Conservation (phyloP, 2,329 filamentous ascomycete species). For the Phyllosticta ampelicida region DNA sequence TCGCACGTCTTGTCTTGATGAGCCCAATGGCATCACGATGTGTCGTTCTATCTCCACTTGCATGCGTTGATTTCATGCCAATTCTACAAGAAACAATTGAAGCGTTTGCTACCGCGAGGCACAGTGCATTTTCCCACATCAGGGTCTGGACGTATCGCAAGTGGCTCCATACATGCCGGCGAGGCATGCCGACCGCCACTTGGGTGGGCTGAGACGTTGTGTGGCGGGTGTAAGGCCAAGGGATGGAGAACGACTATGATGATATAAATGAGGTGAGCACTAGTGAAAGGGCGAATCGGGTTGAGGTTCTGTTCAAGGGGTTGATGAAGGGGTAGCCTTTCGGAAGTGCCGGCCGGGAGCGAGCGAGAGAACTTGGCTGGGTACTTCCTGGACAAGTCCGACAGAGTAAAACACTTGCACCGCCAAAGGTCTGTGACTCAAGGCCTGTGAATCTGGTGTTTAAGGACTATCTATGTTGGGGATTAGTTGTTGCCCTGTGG, state of each 20-base stretch:
- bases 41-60: background rate
- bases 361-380: background rate
- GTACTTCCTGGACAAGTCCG: background rate
- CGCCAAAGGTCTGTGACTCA: background rate
- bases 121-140: background rate
- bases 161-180: background rate
- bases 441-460: background rate
- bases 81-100: background rate
- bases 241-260: background rate
- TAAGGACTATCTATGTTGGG: background rate
- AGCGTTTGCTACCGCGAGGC: background rate
- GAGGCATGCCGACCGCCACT: background rate
- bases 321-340: background rate
- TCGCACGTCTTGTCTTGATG: too few species aligned
- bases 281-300: background rate
- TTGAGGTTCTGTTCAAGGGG: background rate
- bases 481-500: background rate
- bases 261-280: background rate
- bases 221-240: background rate
- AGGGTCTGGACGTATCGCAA: background rate
- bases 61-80: background rate
- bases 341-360: background rate
- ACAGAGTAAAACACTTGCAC: background rate
- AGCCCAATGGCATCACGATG: too few species aligned
- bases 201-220: background rate